Conservation (phyloP, 371 early-diverging fungal species). For the Smittium mucronatum region DNA sequence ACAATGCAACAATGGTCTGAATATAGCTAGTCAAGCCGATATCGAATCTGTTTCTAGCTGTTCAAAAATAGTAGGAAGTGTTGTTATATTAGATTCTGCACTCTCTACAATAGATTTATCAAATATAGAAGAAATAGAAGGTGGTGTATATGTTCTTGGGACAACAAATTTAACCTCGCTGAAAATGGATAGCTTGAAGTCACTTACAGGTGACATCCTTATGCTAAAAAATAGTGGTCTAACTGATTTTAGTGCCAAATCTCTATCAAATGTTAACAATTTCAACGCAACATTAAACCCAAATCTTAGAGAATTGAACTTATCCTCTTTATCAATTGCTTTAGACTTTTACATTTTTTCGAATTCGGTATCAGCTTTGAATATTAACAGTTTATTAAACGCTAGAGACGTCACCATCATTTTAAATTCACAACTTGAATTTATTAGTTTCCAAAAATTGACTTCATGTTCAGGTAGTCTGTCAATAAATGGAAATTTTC, state of each 20-base stretch:
- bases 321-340: background rate
- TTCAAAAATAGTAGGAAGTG: background rate
- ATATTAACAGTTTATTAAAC: background rate
- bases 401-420: background rate
- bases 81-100: background rate
- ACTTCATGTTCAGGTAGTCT: background rate
- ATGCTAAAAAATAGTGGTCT: background rate
- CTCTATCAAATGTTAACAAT: background rate
- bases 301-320: background rate
- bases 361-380: background rate
- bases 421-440: background rate
- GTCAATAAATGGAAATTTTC: background rate
- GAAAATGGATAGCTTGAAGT: background rate
- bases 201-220: background rate
- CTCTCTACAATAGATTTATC: background rate
- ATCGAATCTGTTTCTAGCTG: background rate
- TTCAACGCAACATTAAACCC: background rate
- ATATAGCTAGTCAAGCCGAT: background rate
- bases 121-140: background rate
- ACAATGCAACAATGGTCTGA: constrained; percentile 6
- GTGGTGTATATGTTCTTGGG: background rate
- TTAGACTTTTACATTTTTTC: background rate
- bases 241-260: background rate
- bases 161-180: background rate
- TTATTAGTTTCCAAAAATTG: background rate